Evolutionary conservation across 169 alveolate genomes (phyloP), one percentile per base, ranked within the genome.

Genomic region (Nephromyces sp.): DNA sequence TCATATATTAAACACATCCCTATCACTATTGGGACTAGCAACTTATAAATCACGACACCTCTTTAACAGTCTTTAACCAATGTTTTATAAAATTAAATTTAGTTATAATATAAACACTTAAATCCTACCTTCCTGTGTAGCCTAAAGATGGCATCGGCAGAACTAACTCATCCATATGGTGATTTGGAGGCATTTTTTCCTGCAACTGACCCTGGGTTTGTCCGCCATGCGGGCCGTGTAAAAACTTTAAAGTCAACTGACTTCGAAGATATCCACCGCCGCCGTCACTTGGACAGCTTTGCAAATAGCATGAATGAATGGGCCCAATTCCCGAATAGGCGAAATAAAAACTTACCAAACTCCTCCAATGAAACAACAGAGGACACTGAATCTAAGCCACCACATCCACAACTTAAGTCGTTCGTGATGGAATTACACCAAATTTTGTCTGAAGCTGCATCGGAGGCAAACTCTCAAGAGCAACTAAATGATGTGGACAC

Each of bases 151-250:
- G 57, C 57, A 43, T 15, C 57, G 25, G 57, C 25, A 15, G 57
- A 15, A 43, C 25, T 43, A 15, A 15, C 57, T 15, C 57, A 43
- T 15, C 25, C 57, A 15, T 43, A 15, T 43, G 15, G 57, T 43
- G 57, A 43, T 22, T 29, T 77, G 61, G 70, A 29, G 4, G 15
- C 25, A 29, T 77, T 73, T 57, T 77, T 83, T 65, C 89, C 89
- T 31, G 89, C 89, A 32, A 71, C 84, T 15, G 72, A 80, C 21
- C 77, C 81, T 24, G 84, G 70, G 32, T 83, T 75, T 57, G 68
- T 75, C 53, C 25, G 75, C 57, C 77, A 78, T 25, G 86, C 84
- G 65, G 89, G 89, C 22, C 85, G 66, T n/a, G 84, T 83, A 35
- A 74, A 80, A 25, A 72, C 53, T 8, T 66, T 83, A 51, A 73